phyloP scores from a whole-genome alignment of 148 eudicot genomes.

The Heliamphora exappendiculata region DNA sequence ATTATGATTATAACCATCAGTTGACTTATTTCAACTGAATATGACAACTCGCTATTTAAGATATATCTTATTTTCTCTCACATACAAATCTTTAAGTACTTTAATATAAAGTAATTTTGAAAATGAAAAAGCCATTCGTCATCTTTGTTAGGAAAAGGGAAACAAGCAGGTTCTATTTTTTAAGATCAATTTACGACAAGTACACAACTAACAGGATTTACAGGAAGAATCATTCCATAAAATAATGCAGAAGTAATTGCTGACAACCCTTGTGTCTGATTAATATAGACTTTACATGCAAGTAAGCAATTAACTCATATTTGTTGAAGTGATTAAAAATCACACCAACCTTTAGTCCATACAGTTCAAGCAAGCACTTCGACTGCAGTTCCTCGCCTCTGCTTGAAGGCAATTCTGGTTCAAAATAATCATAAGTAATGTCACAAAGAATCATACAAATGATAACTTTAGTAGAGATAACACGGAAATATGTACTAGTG shows the following conservation, averaged over 20 bases:
- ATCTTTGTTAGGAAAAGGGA: neutral
- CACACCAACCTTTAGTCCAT: conserved; percentile 80
- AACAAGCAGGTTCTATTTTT: neutral
- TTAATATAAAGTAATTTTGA: neutral
- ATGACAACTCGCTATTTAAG: neutral
- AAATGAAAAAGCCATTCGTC: neutral
- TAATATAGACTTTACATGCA: neutral
- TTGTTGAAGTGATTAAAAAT: neutral
- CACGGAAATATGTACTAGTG: neutral
- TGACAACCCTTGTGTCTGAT: neutral
- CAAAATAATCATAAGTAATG: conserved; percentile 13
- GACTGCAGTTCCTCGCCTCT: conserved; percentile 94
- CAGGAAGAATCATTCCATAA: neutral
- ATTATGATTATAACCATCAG: neutral
- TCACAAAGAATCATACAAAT: neutral
- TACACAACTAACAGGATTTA: neutral
- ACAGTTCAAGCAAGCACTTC: conserved; percentile 96
- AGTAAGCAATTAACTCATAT: neutral
- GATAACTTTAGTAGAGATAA: neutral
- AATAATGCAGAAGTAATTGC: no score
- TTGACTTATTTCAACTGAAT: neutral
- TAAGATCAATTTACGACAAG: neutral
- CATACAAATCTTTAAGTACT: neutral
- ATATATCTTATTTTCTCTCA: neutral
- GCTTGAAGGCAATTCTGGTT: conserved; percentile 83